These are phyloP conservation scores for Aspergillus sp. DNA, from an alignment of 2,329 filamentous ascomycete genomes.

Conservation along the genomic window DNA sequence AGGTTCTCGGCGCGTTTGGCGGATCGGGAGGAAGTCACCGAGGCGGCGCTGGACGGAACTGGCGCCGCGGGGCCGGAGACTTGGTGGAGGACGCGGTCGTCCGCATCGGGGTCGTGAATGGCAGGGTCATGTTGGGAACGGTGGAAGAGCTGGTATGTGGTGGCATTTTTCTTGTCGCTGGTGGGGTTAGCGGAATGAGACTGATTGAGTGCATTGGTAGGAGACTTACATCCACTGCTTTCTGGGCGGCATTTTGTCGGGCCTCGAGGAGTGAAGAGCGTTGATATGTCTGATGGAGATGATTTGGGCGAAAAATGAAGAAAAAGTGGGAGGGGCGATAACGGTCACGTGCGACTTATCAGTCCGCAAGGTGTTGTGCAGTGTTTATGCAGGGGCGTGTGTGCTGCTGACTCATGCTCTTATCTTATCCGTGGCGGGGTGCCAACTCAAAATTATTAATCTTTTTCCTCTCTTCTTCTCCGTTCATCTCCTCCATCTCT, in stretches of 20 bases:
- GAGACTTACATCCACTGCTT: slow-evolving; percentile 70
- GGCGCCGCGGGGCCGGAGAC: slow-evolving; percentile 38
- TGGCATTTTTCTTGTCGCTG: slow-evolving; percentile 85
- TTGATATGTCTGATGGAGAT: background rate
- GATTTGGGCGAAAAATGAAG: slow-evolving; percentile 6
- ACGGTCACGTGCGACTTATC: slow-evolving; percentile 31
- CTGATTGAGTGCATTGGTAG: too few relatives aligned
- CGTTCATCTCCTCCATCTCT: slow-evolving; percentile 13
- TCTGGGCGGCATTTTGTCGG: slow-evolving; percentile 65
- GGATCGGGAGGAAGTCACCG: slow-evolving; percentile 13
- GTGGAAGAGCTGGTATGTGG: slow-evolving; percentile 91
- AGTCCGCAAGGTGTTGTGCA: slow-evolving; percentile 5
- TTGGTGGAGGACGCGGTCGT: slow-evolving; percentile 86
- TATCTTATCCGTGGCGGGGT: slow-evolving; percentile 25
- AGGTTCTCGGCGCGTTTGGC: slow-evolving; percentile 59
- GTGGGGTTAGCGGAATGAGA: slow-evolving; percentile 16
- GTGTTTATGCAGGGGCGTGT: background rate
- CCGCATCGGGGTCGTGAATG: slow-evolving; percentile 86
- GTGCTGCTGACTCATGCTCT: slow-evolving; percentile 25
- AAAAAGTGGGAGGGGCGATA: slow-evolving; percentile 27
- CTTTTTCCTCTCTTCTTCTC: background rate
- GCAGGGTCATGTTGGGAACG: slow-evolving; percentile 95
- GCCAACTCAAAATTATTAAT: slow-evolving; percentile 14
- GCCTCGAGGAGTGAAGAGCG: background rate
- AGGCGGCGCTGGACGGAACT: slow-evolving; percentile 16